These are phyloP conservation scores for Saitozyma sp. DNA, from an alignment of 768 basidiomycete genomes.

Conservation along the genomic window DNA sequence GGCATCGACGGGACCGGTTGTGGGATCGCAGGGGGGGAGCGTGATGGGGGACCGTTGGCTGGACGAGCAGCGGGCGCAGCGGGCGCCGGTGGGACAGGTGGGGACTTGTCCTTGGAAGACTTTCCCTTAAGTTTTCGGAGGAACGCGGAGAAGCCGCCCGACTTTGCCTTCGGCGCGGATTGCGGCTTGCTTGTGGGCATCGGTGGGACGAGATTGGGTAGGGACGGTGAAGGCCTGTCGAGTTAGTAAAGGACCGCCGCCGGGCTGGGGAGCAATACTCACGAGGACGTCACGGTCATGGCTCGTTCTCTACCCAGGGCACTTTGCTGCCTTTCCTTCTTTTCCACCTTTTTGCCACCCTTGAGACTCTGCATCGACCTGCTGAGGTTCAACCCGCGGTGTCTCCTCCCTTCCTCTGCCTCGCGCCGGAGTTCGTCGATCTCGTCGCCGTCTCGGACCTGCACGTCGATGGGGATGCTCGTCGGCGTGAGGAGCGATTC, in stretches of 20 bases:
- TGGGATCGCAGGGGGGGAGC: neutral
- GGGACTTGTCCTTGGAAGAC: constrained; percentile 7
- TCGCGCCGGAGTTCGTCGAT: neutral
- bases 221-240: neutral
- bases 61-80: neutral
- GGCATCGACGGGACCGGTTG: neutral
- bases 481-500: constrained; percentile 9
- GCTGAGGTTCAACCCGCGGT: neutral
- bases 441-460: constrained; percentile 1
- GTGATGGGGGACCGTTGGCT: constrained; percentile 3
- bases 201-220: no score
- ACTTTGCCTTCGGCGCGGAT: neutral
- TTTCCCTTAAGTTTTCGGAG: constrained; percentile 28
- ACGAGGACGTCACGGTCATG: no score
- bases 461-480: neutral
- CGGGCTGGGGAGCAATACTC: no score
- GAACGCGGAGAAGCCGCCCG: constrained; percentile 21
- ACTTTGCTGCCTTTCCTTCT: no score
- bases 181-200: neutral
- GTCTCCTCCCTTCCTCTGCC: neutral
- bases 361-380: neutral
- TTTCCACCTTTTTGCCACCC: no score
- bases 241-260: neutral
- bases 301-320: no score
- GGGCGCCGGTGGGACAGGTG: neutral